These are phyloP conservation scores for Lodderomyces oxycetoniae DNA, from an alignment of 1,139 yeast species.

Conservation along the genomic window DNA sequence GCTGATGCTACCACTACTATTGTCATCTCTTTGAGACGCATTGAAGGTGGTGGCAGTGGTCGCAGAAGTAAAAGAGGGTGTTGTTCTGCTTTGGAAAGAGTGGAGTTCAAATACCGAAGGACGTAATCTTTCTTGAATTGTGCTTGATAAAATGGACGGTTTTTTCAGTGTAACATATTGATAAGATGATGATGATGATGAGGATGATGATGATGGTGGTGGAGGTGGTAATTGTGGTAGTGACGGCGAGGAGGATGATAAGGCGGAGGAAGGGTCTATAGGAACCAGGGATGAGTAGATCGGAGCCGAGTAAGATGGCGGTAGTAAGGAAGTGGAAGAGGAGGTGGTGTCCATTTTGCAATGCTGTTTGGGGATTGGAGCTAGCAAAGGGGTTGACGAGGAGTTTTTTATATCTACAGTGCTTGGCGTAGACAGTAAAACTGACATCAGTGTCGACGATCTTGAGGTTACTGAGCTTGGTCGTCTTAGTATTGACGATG, in stretches of 20 bases:
- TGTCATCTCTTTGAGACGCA: slow-evolving; percentile 1
- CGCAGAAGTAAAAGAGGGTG: too few species aligned
- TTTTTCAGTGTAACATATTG: slow-evolving; percentile 12
- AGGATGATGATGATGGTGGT: slow-evolving; percentile 3
- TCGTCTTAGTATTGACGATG: too few species aligned
- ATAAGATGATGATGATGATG: background rate
- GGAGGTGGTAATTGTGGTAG: slow-evolving; percentile 6
- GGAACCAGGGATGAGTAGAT: too few species aligned
- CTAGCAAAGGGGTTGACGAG: slow-evolving; percentile 5
- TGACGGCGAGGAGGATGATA: slow-evolving; percentile 5
- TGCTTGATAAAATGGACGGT: slow-evolving; percentile 19
- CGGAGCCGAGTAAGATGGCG: too few species aligned
- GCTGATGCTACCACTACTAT: slow-evolving; percentile 1
- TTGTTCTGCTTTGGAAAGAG: slow-evolving; percentile 6
- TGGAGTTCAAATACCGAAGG: slow-evolving; percentile 44
- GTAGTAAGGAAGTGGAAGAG: slow-evolving; percentile 5
- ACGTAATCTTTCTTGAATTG: slow-evolving; percentile 31
- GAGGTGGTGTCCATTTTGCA: slow-evolving; percentile 4
- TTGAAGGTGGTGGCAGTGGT: background rate
- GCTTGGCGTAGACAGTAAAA: background rate
- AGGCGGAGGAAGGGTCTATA: too few species aligned
- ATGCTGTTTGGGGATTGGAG: background rate
- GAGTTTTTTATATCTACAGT: slow-evolving; percentile 10
- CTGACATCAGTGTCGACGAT: too few species aligned
- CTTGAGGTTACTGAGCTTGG: too few species aligned